These are phyloP conservation scores for Pestalotiopsis sp. DNA, from an alignment of 2,329 filamentous ascomycete genomes.

Conservation along the genomic window DNA sequence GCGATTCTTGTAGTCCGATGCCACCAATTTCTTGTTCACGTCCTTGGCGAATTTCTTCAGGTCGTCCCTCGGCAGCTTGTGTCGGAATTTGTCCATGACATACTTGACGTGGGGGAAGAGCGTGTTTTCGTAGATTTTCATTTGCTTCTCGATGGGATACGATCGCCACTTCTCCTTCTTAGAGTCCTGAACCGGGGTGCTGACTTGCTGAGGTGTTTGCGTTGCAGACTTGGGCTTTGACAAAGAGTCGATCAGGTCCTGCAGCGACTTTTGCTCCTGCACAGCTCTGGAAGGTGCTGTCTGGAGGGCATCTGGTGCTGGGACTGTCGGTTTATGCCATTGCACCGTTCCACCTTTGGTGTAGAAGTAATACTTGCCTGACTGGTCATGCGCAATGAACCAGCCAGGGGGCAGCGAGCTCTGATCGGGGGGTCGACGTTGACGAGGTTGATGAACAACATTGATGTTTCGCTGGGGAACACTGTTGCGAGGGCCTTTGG, in stretches of 20 bases:
- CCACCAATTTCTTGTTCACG: constrained; percentile 84
- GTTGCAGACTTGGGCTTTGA: constrained; percentile 66
- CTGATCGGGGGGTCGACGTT: constrained; percentile 56
- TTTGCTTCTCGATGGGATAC: constrained; percentile 79
- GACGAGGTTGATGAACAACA: constrained; percentile 54
- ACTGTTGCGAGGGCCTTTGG: constrained; percentile 63
- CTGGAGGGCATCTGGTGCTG: constrained; percentile 62
- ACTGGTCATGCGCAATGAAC: constrained; percentile 74
- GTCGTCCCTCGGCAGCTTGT: constrained; percentile 82
- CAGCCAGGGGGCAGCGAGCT: constrained; percentile 75
- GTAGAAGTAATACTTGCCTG: constrained; percentile 84
- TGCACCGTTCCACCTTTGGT: constrained; percentile 76
- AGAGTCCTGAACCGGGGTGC: constrained; percentile 56
- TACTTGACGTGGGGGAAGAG: constrained; percentile 84
- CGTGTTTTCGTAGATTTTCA: constrained; percentile 95
- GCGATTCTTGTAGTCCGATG: constrained; percentile 87
- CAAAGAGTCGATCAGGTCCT: constrained; percentile 84
- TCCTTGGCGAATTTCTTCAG: constrained; percentile 65
- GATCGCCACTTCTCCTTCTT: constrained; percentile 74
- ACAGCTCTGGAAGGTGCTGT: constrained; percentile 67
- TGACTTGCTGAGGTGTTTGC: constrained; percentile 66
- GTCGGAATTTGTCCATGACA: constrained; percentile 83
- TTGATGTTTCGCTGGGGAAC: constrained; percentile 54
- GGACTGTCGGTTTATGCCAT: constrained; percentile 76
- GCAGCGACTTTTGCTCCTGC: constrained; percentile 71